Conservation (phyloP, 164 flowering plant genomes). For the Cinnamomum micranthum region DNA sequence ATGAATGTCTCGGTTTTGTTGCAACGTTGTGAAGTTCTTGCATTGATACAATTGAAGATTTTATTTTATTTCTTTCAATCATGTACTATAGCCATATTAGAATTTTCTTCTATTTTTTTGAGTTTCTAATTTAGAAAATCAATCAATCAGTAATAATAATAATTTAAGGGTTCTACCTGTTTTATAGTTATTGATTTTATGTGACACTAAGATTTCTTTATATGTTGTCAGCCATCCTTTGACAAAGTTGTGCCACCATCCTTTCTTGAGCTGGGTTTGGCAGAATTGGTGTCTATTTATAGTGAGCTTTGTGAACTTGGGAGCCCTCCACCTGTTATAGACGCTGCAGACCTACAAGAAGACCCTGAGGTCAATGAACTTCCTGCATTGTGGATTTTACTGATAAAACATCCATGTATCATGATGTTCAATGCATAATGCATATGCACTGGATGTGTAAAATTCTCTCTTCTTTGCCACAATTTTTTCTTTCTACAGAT, state of each 20-base stretch:
- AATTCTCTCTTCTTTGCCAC: neutral
- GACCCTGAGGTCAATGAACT: conserved; percentile 67
- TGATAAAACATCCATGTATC: neutral
- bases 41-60: neutral
- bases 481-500: neutral
- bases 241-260: conserved; percentile 73
- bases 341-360: conserved; percentile 69
- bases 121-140: neutral
- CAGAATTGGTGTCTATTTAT: conserved; percentile 61
- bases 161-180: neutral
- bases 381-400: neutral
- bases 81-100: neutral
- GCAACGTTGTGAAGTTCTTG: too few species aligned
- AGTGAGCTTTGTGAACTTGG: conserved; percentile 71
- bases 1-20: too few species aligned
- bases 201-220: conserved; percentile 6
- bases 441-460: neutral
- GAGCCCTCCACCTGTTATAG: conserved; percentile 66
- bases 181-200: conserved; percentile 1
- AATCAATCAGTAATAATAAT: neutral
- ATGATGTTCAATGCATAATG: neutral
- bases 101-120: neutral
- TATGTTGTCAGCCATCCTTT: conserved; percentile 69
- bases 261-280: conserved; percentile 70
- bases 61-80: neutral